Base-by-base conservation (phyloP, 768 basidiomycete species). In the Royoungia palumana region DNA sequence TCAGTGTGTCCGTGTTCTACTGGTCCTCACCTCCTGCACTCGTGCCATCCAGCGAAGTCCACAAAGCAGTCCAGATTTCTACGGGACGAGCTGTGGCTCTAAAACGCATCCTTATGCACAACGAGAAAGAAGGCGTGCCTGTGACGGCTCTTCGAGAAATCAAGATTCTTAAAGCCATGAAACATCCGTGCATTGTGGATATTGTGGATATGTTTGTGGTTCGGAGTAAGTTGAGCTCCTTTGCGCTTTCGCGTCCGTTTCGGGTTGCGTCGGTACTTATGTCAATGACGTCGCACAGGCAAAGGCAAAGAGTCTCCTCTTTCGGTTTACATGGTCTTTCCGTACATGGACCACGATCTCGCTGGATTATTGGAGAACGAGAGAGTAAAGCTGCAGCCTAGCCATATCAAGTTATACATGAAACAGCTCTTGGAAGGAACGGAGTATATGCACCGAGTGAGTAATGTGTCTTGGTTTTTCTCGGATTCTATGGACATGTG, bases 311-410 rank as follows among this genome's bases (percentile, higher is more conserved):
- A 85, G 39, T 64, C 67, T 12, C 82, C 87, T 21, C 72, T 91
- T 46, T 90, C 89, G 5, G 90, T 97, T 13, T 96, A 90, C 70
- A 96, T 98, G 93, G 95, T 97, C 35, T 99, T 98, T 62, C 96
- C 96, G 0, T 99, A 97, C 70, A 98, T 98, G 96, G 96, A 98
- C 61, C 95, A 99, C 61, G 96, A 99, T 69, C 81, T 99, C 11
- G 93, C 95, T 2, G 96, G 96, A 3, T 68, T 98, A 34, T 72
- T 99, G 51, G 91, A 94, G 68, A 97, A 98, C 62, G 86, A 89
- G 51, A 80, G 87, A 22, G 94, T 94, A 50, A 85, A 86, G 57
- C 73, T 95, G 4, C 79, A 80, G 42, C 82, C 85, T 8, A 86
- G 86, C 57, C 83, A 93, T 53, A 94, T 97, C 70, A 99, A 98